Percentiles rank a stretch among this genome's conserved stretches.
phyloP scores from a whole-genome alignment of 305 asterid genomes.

The Fraxinus albicans region DNA sequence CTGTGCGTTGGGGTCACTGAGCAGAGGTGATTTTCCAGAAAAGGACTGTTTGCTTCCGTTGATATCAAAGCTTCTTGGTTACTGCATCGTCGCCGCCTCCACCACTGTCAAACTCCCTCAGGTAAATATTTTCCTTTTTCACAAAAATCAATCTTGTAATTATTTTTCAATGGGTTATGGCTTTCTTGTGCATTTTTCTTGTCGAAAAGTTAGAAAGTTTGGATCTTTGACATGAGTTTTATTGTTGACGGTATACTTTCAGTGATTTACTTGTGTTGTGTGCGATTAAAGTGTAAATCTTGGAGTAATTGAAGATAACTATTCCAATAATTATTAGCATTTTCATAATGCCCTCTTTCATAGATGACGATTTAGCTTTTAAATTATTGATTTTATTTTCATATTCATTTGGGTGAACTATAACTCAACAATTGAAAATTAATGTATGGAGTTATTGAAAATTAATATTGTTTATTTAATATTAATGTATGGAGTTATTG shows the following conservation, averaged over 20 bases:
- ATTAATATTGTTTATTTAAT: neutral
- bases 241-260: neutral
- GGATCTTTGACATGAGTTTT: slow-evolving; percentile 20
- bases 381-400: neutral
- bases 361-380: neutral
- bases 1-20: slow-evolving; percentile 76
- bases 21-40: slow-evolving; percentile 78
- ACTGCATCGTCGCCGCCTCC: slow-evolving; percentile 89
- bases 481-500: neutral
- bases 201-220: slow-evolving; percentile 13
- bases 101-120: slow-evolving; percentile 89
- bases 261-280: neutral
- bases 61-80: slow-evolving; percentile 80
- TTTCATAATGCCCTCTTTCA: neutral
- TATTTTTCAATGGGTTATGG: neutral
- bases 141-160: neutral
- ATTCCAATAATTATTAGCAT: neutral
- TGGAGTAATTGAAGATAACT: neutral
- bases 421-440: neutral
- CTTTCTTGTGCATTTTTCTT: neutral
- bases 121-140: slow-evolving; percentile 29
- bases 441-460: neutral
- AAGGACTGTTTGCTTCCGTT: slow-evolving; percentile 90
- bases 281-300: neutral
- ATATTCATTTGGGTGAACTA: neutral